phyloP scores from a whole-genome alignment of 257 asterid species.

The Fraxinus quadrangulata region DNA sequence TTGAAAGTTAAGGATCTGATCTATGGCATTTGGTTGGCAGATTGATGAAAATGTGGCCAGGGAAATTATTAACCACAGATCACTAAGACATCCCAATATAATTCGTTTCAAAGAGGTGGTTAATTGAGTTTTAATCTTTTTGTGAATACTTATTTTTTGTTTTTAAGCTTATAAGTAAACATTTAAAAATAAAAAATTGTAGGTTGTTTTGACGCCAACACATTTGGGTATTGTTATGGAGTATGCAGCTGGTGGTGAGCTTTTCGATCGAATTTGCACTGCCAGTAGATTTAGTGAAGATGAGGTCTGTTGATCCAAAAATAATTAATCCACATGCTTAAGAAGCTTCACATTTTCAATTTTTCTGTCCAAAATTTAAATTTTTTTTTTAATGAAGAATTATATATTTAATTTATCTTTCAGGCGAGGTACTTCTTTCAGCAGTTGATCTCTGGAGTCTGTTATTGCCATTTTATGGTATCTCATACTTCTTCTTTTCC shows the following conservation, averaged over 20 bases:
- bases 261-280: slow-evolving; percentile 63
- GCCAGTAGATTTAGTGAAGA: slow-evolving; percentile 72
- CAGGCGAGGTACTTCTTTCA: slow-evolving; percentile 61
- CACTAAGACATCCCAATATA: slow-evolving; percentile 78
- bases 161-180: background rate
- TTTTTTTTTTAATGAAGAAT: background rate
- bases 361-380: no score
- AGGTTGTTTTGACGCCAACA: slow-evolving; percentile 63
- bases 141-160: background rate
- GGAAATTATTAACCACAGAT: slow-evolving; percentile 79
- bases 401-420: background rate
- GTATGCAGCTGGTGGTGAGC: slow-evolving; percentile 79
- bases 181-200: background rate
- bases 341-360: background rate
- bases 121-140: no score
- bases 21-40: slow-evolving; percentile 32
- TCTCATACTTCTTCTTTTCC: no score
- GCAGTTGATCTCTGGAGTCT: slow-evolving; percentile 57
- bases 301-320: slow-evolving; percentile 35
- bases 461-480: slow-evolving; percentile 61
- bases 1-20: background rate
- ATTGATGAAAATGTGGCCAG: slow-evolving; percentile 83
- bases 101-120: slow-evolving; percentile 79
- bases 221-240: slow-evolving; percentile 73
- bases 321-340: background rate